Conservation (phyloP, 306 rosid species). For the Astragalus membranaceus region DNA sequence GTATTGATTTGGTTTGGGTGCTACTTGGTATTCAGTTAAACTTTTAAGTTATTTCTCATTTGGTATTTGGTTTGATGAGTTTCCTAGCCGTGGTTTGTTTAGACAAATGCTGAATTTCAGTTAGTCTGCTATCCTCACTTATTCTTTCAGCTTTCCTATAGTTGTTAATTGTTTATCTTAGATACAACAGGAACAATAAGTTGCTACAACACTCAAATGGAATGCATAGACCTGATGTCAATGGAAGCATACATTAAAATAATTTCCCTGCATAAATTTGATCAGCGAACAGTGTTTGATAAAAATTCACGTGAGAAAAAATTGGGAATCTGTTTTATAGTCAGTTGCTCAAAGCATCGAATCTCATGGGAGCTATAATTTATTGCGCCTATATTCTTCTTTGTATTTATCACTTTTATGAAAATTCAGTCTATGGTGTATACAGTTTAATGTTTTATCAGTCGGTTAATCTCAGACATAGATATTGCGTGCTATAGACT, state of each 20-base stretch:
- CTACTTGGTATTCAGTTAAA: no score
- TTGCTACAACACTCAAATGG: not conserved
- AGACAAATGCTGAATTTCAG: not conserved
- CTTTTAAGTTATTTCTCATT: no score
- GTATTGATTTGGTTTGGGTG: no score
- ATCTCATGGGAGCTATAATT: not conserved
- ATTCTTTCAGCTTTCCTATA: not conserved
- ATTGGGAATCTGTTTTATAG: not conserved
- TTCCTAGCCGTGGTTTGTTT: not conserved
- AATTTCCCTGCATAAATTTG: not conserved
- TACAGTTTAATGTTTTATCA: not conserved
- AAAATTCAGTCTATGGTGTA: not conserved
- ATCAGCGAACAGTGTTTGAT: not conserved
- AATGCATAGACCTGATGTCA: not conserved
- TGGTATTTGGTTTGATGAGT: not conserved
- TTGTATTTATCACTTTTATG: not conserved
- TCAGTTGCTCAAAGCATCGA: conserved; percentile 2
- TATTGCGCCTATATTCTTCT: not conserved
- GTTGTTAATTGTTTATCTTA: not conserved
- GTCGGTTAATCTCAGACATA: not conserved
- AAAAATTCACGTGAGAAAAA: not conserved
- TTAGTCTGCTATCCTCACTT: not conserved
- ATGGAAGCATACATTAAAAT: not conserved
- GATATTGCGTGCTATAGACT: not conserved
- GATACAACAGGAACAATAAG: not conserved